Conservation (phyloP, 805 yeast species). For the Wickerhamiella azymoides region DNA sequence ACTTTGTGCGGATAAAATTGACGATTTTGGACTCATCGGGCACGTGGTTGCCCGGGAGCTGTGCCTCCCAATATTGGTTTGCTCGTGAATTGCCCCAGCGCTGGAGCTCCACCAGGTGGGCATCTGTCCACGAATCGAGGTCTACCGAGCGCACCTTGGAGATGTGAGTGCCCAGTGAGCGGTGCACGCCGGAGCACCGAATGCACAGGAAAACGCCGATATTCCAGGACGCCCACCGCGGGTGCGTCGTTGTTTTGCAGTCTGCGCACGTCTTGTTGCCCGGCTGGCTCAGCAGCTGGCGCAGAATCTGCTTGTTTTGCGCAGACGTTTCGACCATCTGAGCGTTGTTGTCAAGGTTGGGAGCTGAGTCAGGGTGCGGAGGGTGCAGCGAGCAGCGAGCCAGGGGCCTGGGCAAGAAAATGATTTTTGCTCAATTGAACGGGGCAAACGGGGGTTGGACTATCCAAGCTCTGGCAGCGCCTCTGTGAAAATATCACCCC, state of each 20-base stretch:
- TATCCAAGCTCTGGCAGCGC: not conserved
- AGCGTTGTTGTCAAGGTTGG: slow-evolving; percentile 14
- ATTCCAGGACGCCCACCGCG: slow-evolving; percentile 97
- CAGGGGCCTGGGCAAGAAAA: not conserved
- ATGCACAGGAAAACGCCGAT: slow-evolving; percentile 87
- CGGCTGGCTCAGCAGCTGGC: slow-evolving; percentile 60
- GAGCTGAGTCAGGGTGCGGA: slow-evolving; percentile 4
- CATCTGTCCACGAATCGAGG: slow-evolving; percentile 92
- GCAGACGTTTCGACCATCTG: slow-evolving; percentile 26
- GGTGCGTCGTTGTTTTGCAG: slow-evolving; percentile 79
- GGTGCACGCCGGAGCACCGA: slow-evolving; percentile 83
- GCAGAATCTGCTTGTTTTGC: slow-evolving; percentile 55
- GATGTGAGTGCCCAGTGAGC: slow-evolving; percentile 92
- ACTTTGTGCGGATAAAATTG: slow-evolving; percentile 82
- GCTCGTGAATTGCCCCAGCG: slow-evolving; percentile 77
- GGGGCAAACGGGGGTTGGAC: not conserved
- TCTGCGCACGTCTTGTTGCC: slow-evolving; percentile 77
- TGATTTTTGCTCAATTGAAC: not conserved
- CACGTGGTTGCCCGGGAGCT: slow-evolving; percentile 50
- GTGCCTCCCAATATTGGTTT: slow-evolving; percentile 73
- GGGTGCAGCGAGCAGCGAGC: not conserved
- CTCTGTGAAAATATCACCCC: not conserved
- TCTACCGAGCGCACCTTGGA: slow-evolving; percentile 88
- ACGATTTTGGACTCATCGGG: slow-evolving; percentile 80
- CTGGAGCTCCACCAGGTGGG: slow-evolving; percentile 68